Conservation (phyloP, 106 monocot species). For the Acorus gramineus region DNA sequence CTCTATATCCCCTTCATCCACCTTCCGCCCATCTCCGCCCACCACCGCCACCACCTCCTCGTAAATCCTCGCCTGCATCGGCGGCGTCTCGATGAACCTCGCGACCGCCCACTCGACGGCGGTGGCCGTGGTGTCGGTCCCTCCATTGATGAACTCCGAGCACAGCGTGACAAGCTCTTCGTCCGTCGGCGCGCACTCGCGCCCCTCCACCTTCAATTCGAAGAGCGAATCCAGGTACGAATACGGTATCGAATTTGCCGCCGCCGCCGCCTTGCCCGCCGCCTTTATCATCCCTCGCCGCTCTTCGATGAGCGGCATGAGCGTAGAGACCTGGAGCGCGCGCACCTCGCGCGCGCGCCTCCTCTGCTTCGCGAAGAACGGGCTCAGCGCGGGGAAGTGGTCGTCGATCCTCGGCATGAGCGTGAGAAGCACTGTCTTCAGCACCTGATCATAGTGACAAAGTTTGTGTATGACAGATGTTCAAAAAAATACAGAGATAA, state of each 20-base stretch:
- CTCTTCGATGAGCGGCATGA: conserved; percentile 48
- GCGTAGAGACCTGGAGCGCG: conserved; percentile 32
- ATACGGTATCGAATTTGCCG: conserved; percentile 23
- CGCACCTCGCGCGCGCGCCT: conserved; percentile 33
- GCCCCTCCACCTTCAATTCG: conserved; percentile 64
- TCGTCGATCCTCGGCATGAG: conserved; percentile 62
- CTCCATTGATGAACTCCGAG: conserved; percentile 85
- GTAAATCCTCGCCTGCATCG: conserved; percentile 41
- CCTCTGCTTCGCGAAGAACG: conserved; percentile 52
- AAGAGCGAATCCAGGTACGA: conserved; percentile 89
- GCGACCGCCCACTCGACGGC: conserved; percentile 85
- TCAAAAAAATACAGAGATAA: no score
- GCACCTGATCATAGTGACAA: conserved; percentile 8
- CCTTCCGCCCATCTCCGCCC: conserved; percentile 28
- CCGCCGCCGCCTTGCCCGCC: conserved; percentile 26
- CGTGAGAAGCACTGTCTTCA: conserved; percentile 66
- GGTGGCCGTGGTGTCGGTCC: conserved; percentile 90
- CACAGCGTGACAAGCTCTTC: conserved; percentile 64
- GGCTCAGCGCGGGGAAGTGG: conserved; percentile 66
- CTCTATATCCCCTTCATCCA: conserved; percentile 67
- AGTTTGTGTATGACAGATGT: no score
- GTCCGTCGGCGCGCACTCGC: conserved; percentile 26
- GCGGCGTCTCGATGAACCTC: conserved; percentile 54
- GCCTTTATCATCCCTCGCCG: neutral
- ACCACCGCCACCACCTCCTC: conserved; percentile 36